Conservation (phyloP, 2,329 filamentous ascomycete genomes). For the Pestalotiopsis sp. region DNA sequence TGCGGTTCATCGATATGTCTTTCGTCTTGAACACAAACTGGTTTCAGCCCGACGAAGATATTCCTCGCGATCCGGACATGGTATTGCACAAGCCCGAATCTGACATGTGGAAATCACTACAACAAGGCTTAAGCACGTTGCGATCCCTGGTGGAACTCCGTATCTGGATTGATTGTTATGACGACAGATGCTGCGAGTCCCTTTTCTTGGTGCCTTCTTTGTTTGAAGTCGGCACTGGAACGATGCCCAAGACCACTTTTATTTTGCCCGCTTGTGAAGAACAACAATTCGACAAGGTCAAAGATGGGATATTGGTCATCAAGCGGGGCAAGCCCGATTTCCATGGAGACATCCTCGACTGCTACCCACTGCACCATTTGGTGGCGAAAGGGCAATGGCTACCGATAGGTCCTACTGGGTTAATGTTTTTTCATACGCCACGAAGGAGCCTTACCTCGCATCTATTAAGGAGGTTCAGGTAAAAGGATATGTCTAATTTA, state of each 20-base stretch:
- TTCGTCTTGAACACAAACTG: not conserved
- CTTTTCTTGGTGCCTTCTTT: constrained; percentile 1
- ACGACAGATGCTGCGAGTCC: not conserved
- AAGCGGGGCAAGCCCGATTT: constrained; percentile 1
- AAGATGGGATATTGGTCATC: not conserved
- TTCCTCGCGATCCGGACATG: constrained; percentile 4
- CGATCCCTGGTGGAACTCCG: not conserved
- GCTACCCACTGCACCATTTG: not conserved
- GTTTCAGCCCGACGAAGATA: not conserved
- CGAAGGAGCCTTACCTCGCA: not conserved
- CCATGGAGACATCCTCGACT: not conserved
- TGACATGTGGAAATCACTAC: constrained; percentile 1
- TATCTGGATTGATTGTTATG: constrained; percentile 3
- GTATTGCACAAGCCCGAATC: not conserved
- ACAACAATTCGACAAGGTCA: not conserved
- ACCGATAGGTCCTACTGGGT: not conserved
- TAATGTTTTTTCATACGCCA: not conserved
- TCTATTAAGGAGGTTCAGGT: too few species aligned
- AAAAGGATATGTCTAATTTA: too few species aligned
- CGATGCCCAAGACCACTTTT: constrained; percentile 3
- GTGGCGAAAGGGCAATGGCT: not conserved
- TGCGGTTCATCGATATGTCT: constrained; percentile 2
- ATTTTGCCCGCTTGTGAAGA: not conserved
- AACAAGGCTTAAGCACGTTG: not conserved
- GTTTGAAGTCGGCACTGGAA: not conserved